A percentile compares a stretch with the other conserved stretches of the same genome.
Conservation (phyloP, 108 stramenopile species). For the Phaeodactylum tricornutum region DNA sequence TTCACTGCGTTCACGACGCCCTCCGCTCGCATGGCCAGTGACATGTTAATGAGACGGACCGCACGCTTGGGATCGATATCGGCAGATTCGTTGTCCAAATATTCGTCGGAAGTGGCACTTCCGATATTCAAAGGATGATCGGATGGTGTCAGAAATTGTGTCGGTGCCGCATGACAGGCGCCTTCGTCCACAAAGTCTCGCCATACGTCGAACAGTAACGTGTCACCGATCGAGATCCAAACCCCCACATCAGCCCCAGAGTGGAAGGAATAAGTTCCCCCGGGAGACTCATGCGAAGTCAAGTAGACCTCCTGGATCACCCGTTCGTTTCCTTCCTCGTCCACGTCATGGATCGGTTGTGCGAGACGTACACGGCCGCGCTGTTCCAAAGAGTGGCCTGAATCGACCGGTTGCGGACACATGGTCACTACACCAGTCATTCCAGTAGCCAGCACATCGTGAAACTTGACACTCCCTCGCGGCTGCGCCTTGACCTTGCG, state of each 20-base stretch:
- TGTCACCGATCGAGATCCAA: constrained; percentile 64
- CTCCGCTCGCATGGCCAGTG: constrained; percentile 50
- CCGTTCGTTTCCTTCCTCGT: constrained; percentile 12
- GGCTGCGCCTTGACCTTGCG: constrained; percentile 49
- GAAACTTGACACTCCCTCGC: constrained; percentile 52
- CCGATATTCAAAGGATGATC: background rate
- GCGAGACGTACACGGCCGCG: constrained; percentile 35
- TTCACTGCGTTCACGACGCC: constrained; percentile 53
- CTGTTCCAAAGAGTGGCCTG: constrained; percentile 5
- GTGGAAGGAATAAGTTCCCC: constrained; percentile 43
- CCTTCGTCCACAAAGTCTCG: constrained; percentile 49
- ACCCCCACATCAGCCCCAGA: constrained; percentile 24
- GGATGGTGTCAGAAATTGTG: constrained; percentile 14
- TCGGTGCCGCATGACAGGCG: constrained; percentile 43
- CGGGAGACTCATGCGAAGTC: constrained; percentile 42
- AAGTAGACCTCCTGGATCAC: constrained; percentile 33
- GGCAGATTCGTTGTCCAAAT: background rate
- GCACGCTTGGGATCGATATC: constrained; percentile 12
- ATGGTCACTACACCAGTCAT: constrained; percentile 52
- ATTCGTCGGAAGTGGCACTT: background rate
- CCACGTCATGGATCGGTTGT: constrained; percentile 15
- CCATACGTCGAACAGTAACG: constrained; percentile 63
- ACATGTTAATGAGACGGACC: constrained; percentile 29
- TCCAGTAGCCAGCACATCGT: constrained; percentile 42
- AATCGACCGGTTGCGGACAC: constrained; percentile 32